A percentile compares a stretch with the other conserved stretches of the same genome.
Evolutionary conservation across 2,329 filamentous ascomycete genomes (phyloP).

Genomic region (Nigrospora sphaerica): DNA sequence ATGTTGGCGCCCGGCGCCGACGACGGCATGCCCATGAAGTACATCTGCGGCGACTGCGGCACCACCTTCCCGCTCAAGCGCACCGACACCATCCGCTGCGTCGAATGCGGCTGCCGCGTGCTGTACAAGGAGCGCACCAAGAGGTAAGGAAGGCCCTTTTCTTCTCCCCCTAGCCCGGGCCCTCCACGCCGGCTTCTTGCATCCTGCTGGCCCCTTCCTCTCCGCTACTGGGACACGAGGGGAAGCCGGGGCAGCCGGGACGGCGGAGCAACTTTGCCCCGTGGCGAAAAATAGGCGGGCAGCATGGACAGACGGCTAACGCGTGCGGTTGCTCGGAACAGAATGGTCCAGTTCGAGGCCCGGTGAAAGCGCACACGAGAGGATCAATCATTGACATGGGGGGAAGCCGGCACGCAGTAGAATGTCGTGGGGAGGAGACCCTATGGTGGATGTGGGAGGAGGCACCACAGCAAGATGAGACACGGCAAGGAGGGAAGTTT

Average conservation of each 20-base stretch:
- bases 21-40: conserved; percentile 52
- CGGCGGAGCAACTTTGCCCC: too few species aligned
- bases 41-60: conserved; percentile 81
- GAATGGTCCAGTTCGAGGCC: conserved; percentile 98
- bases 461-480: too few species aligned
- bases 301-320: neutral
- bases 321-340: conserved; percentile 25
- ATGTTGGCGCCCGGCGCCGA: neutral
- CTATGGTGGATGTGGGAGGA: neutral
- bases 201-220: neutral
- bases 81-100: conserved; percentile 77
- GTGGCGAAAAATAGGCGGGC: too few species aligned
- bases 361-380: conserved; percentile 58
- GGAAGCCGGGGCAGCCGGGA: too few species aligned
- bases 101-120: conserved; percentile 89
- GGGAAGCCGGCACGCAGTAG: neutral
- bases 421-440: neutral
- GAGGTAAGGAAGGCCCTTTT: conserved; percentile 48
- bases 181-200: neutral
- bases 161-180: too few species aligned
- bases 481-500: neutral
- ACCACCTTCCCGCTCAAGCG: conserved; percentile 67
- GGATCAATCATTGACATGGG: too few species aligned
- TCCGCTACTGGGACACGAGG: neutral
- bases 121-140: conserved; percentile 98